Base-by-base conservation (phyloP, 2,329 filamentous ascomycete species). In the Xylaria sp. region DNA sequence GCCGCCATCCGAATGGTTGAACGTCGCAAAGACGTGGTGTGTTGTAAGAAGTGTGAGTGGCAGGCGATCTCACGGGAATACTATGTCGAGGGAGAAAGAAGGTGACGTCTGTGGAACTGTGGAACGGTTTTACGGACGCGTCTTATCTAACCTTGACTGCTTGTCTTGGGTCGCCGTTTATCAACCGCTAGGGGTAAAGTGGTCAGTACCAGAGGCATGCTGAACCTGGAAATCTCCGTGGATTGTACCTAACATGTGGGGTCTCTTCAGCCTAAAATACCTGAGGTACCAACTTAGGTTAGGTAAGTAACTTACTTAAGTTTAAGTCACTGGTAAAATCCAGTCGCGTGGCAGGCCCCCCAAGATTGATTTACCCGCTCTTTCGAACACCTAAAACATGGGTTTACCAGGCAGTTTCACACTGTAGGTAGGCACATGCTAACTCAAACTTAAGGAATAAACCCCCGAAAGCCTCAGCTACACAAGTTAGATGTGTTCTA, bases 1-100 rank as follows among this genome's bases (percentile, higher is more conserved):
- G 91, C 90, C 73, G 92, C 91, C 93, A 96, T 96, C 15, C 50
- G 56, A 51, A 25, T 31, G 0, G 29, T 17, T 13, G 22, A 31
- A 15, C 29, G 42, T 25, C 13, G 67, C 55, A 44, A 29, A 50
- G 38, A 33, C 10, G 44, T 36, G 27, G 17, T 20, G 17, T 39
- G 31, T 33, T 20, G 45, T 31, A 31, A 27, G 45, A 39, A 33
- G 33, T 29, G n/a, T 65, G 29, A 3, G 47, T 47, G 20, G 20
- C 39, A 15, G 55, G 31, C 51, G 17, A 49, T 42, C 2, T 13
- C n/a, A 22, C 33, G 17, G 15, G 11, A 13, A n/a, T 56, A 22
- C 31, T 22, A 39, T 47, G 50, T 25, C 27, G 17, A 29, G 57
- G 45, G 39, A 64, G 61, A 47, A 51, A 55, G 53, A 58, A 66